Base-by-base conservation (phyloP, 176 grass and related monocot genomes). In the Dactylis glomerata region DNA sequence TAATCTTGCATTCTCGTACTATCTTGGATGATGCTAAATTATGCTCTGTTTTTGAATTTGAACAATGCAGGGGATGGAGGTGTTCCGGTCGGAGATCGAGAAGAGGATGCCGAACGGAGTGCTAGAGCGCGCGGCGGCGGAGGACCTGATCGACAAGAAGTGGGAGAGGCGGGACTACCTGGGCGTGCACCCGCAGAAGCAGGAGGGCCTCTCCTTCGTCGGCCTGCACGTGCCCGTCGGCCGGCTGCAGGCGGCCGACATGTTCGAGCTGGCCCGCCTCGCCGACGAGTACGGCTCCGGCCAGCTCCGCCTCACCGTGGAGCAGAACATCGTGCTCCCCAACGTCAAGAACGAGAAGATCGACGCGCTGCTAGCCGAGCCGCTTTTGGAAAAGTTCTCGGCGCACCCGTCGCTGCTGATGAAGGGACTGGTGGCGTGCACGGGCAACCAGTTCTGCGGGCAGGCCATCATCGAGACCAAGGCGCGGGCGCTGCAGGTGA, bases 401-500 rank as follows among this genome's bases (percentile, higher is more conserved):
- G 93, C 89, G 40, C 55, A 79, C 45, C 96, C 96, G 20, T 90
- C 91, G 36, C 85, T 95, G 66, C 87, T 93, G 61, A 82, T 95
- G 76, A 92, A 42, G 81, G 88, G 89, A 5, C 84, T 98, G 16
- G 91, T 98, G 19, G 91, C 91, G 63, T 98, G 96, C 91, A 98
- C 91, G 1, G 96, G 93, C 27, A 95, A 87, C 77, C 93, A 98
- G 89, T 98, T 98, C 85, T 98, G 96, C 65, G 96, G 96, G 17
- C 96, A 95, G 87, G 93, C 91, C 34, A 98, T 98, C 75, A 95
- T 98, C 81, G 93, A 95, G 87, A 95, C 91, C 54, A 98, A 98
- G 92, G 85, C 81, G 27, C 80, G 92, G 10, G 96, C 93, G 17
- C 58, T 98, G 81, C 91, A 90, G 83, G 91, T 95, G 47, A 93